Conservation (phyloP, 208 protist species). For the Acanthamoeba rhysodes region DNA sequence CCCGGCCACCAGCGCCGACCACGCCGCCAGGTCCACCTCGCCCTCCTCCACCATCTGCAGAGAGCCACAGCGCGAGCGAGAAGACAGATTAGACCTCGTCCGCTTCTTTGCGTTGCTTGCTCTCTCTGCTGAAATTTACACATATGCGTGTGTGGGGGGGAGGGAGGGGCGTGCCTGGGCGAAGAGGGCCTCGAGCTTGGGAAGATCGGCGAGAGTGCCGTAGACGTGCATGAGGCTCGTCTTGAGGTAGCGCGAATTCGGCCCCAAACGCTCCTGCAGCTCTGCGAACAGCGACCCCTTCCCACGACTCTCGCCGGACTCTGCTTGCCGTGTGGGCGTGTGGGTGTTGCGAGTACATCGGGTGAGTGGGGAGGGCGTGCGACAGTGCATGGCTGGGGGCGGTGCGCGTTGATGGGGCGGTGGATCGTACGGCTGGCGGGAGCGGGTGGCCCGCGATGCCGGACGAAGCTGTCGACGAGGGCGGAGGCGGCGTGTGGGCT, state of each 20-base stretch:
- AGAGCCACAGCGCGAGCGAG: neutral
- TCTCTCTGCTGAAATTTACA: neutral
- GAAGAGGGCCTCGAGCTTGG: neutral
- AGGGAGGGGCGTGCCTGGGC: neutral
- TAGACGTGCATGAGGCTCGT: conserved; percentile 19
- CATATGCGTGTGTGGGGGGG: neutral
- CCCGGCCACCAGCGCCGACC: conserved; percentile 3
- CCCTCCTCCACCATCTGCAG: conserved; percentile 17
- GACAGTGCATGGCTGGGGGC: no score
- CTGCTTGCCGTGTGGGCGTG: neutral
- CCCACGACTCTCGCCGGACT: no score
- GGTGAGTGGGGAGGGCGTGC: neutral
- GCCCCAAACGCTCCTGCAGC: neutral
- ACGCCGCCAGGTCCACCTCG: neutral
- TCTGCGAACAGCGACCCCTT: neutral
- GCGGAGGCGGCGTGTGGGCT: neutral
- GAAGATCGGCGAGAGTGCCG: neutral
- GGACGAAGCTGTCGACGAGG: neutral
- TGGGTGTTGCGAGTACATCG: neutral
- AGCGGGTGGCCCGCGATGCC: neutral
- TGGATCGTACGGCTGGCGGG: neutral
- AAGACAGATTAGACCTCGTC: neutral
- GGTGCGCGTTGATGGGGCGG: neutral
- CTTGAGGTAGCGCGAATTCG: neutral
- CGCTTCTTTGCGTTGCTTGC: neutral